Base-by-base conservation (phyloP, 2,329 filamentous ascomycete species). In the Alternaria viburni region DNA sequence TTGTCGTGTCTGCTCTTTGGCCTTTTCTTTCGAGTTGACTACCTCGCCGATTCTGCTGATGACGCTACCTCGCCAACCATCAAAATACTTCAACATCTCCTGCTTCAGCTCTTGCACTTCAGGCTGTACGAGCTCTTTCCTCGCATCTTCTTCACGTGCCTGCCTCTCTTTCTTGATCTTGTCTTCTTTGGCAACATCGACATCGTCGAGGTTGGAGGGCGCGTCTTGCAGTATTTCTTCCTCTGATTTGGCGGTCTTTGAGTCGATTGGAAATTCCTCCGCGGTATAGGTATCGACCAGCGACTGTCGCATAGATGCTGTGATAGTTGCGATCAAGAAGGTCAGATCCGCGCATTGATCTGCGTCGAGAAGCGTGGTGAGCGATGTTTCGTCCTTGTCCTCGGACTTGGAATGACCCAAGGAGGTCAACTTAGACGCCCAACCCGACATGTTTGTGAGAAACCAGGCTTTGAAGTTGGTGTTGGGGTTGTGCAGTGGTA, bases 1-100 rank as follows among this genome's bases (percentile, higher is more conserved):
- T 7, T 72, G 49, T 12, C 57, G 65, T 17, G 67, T 73, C 67
- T 79, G 77, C 57, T 72, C 67, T 44, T 72, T 76, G 11, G 73
- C 76, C 56, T 78, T 71, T 19, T 77, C 76, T 36, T 78, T 73
- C 25, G 78, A 77, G 56, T 82, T 74, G 50, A 86, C 77, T 36
- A 93, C 86, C 69, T 96, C 90, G 17, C 89, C 87, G 23, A 97
- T 83, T 13, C 93, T 87, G 60, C 88, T 85, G 44, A 92, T 82
- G 10, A 97, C 87, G 12, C 84, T 83, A 6, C 88, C 85, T 71
- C 92, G 88, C 95, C 95, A 98, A 67, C 93, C 90, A 61, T 91
- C 89, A 75, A 95, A 97, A 75, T 90, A 89, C 7, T 85, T 81
- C 6, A 96, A 77, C 2, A 89, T 86, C 57, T 91, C 89, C 66